phyloP scores from a whole-genome alignment of 2,329 filamentous ascomycete genomes.

The Tolypocladium ophioglossoides region DNA sequence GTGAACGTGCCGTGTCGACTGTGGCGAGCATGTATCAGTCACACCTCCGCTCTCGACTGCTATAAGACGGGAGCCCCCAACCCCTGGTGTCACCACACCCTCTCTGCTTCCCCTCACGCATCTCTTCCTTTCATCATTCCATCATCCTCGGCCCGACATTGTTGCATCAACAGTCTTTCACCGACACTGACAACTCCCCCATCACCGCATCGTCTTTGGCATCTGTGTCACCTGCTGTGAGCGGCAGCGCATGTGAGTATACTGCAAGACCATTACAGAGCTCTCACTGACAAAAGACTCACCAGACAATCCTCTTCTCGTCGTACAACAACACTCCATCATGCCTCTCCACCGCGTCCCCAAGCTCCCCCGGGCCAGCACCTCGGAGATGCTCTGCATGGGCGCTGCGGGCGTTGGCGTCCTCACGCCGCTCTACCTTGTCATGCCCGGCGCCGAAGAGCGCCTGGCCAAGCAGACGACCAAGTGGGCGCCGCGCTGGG shows the following conservation, averaged over 20 bases:
- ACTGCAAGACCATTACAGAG: not conserved
- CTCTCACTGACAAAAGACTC: not conserved
- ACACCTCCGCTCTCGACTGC: not conserved
- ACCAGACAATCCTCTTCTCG: not conserved
- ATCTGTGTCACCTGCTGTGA: not conserved
- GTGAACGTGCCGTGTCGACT: not conserved
- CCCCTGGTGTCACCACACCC: not conserved
- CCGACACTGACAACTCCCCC: not conserved
- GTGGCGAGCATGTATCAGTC: not conserved
- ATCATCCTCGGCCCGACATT: not conserved
- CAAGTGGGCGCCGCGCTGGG: constrained; percentile 50
- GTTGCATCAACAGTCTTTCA: not conserved
- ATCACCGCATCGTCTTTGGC: not conserved
- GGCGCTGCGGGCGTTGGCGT: constrained; percentile 41
- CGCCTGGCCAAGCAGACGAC: constrained; percentile 41
- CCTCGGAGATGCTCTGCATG: constrained; percentile 40
- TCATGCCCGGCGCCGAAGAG: constrained; percentile 46
- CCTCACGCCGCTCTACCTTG: constrained; percentile 46
- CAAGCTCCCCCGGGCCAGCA: constrained; percentile 37
- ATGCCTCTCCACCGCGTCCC: constrained; percentile 33
- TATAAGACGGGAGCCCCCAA: not conserved
- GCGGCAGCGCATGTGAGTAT: not conserved
- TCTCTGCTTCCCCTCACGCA: not conserved
- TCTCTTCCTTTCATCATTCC: not conserved
- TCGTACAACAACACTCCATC: constrained; percentile 11